These are phyloP conservation scores for Candida gigantensis DNA, from an alignment of 1,139 yeast species.

Conservation along the genomic window DNA sequence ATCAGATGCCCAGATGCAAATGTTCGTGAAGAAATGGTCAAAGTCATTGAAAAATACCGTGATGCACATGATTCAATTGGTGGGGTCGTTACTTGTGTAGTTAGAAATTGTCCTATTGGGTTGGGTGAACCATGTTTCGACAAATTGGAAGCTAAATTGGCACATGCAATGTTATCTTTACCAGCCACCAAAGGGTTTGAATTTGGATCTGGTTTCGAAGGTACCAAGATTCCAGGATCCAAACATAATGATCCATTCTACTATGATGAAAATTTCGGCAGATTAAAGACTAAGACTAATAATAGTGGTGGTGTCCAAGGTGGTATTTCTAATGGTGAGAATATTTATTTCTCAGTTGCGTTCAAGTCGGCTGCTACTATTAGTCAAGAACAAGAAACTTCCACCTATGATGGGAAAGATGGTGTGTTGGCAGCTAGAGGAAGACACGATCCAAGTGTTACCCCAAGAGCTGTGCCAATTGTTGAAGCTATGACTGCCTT, in stretches of 20 bases:
- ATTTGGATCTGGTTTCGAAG: conserved; percentile 93
- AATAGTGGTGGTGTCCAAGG: conserved; percentile 98
- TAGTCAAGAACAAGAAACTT: conserved; percentile 86
- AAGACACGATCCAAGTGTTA: conserved; percentile 97
- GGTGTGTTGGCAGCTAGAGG: conserved; percentile 96
- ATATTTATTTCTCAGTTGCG: conserved; percentile 90
- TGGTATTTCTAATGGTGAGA: conserved; percentile 95
- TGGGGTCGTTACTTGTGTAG: conserved; percentile 96
- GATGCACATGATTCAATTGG: conserved; percentile 93
- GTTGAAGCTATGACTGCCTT: conserved; percentile 98
- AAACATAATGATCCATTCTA: conserved; percentile 88
- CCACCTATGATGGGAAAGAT: conserved; percentile 79
- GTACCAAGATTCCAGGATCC: conserved; percentile 89
- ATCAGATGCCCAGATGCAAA: conserved; percentile 87
- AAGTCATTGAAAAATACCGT: conserved; percentile 82
- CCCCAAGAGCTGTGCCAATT: conserved; percentile 97
- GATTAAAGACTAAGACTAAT: conserved; percentile 83
- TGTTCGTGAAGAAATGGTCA: conserved; percentile 77
- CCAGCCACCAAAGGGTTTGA: conserved; percentile 99
- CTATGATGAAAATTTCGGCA: conserved; percentile 52
- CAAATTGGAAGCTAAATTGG: conserved; percentile 89
- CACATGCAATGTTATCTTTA: conserved; percentile 95
- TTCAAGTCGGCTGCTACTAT: conserved; percentile 98
- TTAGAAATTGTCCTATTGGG: conserved; percentile 90
- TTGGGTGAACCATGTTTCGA: conserved; percentile 98